Evolutionary conservation across 176 grass and related monocot species (phyloP).

Genomic region (Lolium perenne): DNA sequence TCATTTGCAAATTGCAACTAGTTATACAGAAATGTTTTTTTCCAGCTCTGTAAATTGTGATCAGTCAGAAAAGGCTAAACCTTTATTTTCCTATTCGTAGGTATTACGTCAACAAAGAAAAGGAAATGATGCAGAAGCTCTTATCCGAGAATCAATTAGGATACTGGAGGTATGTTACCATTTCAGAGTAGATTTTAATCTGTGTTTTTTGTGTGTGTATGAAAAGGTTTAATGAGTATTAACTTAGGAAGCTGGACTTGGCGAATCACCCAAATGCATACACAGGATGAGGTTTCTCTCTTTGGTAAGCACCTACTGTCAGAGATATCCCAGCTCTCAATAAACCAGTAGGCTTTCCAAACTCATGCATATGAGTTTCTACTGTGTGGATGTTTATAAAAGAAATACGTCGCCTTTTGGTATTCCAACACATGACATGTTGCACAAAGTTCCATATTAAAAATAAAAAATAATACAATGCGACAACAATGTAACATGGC

Average conservation of each 20-base stretch:
- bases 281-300: slow-evolving; percentile 70
- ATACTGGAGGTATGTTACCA: slow-evolving; percentile 75
- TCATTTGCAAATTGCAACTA: neutral
- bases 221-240: slow-evolving; percentile 37
- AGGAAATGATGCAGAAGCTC: slow-evolving; percentile 70
- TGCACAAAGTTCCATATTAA: neutral
- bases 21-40: neutral
- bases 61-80: neutral
- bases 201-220: slow-evolving; percentile 13
- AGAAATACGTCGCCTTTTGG: neutral
- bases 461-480: slow-evolving; percentile 2
- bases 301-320: slow-evolving; percentile 47
- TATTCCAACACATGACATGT: neutral
- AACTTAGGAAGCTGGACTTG: slow-evolving; percentile 83
- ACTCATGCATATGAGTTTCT: slow-evolving; percentile 1
- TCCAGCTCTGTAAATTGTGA: neutral
- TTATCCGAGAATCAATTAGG: slow-evolving; percentile 84
- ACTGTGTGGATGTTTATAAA: neutral
- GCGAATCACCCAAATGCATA: slow-evolving; percentile 67
- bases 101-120: slow-evolving; percentile 76
- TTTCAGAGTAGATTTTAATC: slow-evolving; percentile 32
- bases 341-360: neutral
- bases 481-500: neutral
- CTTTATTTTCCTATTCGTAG: slow-evolving; percentile 44
- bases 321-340: neutral